Evolutionary conservation across 768 basidiomycete genomes (phyloP).

Genomic region (Lyophyllum atratum): DNA sequence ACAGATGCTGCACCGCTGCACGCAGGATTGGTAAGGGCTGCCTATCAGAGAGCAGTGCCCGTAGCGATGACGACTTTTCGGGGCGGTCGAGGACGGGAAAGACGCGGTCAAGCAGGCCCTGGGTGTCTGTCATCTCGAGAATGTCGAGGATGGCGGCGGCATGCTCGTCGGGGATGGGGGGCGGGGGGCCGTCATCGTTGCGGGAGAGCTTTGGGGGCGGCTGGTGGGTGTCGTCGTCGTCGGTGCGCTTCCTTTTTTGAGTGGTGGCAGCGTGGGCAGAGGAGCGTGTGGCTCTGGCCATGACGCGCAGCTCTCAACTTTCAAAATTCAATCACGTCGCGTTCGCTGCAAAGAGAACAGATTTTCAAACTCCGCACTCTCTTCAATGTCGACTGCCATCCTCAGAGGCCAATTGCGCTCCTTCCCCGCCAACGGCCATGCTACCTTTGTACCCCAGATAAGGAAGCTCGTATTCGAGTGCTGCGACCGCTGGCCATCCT

Average conservation of each 20-base stretch:
- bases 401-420: conserved; percentile 53
- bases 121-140: conserved; percentile 66
- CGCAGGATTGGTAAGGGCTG: conserved; percentile 58
- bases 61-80: conserved; percentile 48
- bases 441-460: conserved; percentile 73
- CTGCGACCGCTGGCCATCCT: conserved; percentile 82
- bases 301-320: conserved; percentile 23
- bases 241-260: conserved; percentile 70
- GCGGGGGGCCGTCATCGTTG: conserved; percentile 1
- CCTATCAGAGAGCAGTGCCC: conserved; percentile 52
- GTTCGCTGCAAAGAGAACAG: conserved; percentile 5
- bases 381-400: conserved; percentile 28
- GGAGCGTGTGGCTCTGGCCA: conserved; percentile 80
- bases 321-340: not conserved
- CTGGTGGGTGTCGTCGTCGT: conserved; percentile 35
- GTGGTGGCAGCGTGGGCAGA: conserved; percentile 31
- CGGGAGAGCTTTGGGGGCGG: conserved; percentile 52
- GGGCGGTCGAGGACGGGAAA: conserved; percentile 54
- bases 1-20: conserved; percentile 67
- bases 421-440: conserved; percentile 72
- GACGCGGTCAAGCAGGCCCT: conserved; percentile 80
- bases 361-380: conserved; percentile 32
- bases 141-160: conserved; percentile 61
- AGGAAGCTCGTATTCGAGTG: conserved; percentile 88
- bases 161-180: conserved; percentile 23